Evolutionary conservation across 2,329 filamentous ascomycete species (phyloP), one percentile per base, ranked within the genome.

Genomic region (Rhynchosporium agropyri): DNA sequence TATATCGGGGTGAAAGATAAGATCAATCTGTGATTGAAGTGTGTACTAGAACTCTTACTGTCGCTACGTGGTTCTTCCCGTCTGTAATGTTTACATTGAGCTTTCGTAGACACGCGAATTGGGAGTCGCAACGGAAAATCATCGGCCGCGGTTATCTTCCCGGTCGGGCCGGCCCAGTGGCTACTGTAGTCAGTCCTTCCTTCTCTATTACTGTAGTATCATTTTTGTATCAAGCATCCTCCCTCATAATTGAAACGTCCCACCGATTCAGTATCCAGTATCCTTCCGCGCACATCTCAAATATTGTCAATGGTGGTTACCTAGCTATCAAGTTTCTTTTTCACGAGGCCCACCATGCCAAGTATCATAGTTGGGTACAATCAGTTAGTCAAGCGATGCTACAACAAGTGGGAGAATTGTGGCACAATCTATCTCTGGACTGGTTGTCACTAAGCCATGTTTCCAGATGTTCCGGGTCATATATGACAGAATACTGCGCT

Each of bases 401-500:
- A 54, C 51, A 54, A 45, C 54, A 57, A 13, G 29, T 29, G 54
- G 40, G 45, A 33, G 54, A 38, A 57, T 57, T 15, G 54, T 57
- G 38, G 38, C n/a, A 45, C 54, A 43, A 20, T 28, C 15, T 15
- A 57, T 33, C 40, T 57, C 54, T 29, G 28, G 40, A 57, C 20
- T 57, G 54, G 54, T 20, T 26, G 26, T 12, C 38, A 46, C 43
- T 26, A 46, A 57, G 54, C 33, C 33, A 26, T n/a, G 13, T 8
- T n/a, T 40, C 42, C n/a, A 45, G 54, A 46, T 36, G 6, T 45
- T 5, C 38, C 40, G 40, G 26, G 54, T 46, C 54, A 57, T 46
- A 46, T 33, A 54, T 3, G 4, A 46, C 43, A 46, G 43, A 20
- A 46, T 28, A n/a, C 26, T 51, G 31, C 29, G 13, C n/a, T 53